Base-by-base conservation (phyloP, 805 yeast species). In the Suhomyces sp. region DNA sequence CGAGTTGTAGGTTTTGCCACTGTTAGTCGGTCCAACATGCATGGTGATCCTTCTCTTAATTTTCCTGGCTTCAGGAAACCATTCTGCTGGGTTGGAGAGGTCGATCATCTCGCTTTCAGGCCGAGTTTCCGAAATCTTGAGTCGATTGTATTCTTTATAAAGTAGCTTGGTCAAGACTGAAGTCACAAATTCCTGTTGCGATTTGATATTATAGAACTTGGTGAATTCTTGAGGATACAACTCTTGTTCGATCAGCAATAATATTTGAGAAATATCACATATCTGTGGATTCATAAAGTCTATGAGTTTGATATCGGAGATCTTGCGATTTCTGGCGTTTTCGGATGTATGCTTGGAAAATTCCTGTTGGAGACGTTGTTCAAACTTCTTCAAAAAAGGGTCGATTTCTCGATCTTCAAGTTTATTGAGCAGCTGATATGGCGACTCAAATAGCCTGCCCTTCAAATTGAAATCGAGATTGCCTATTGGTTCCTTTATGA, bases 11-110 rank as follows among this genome's bases (percentile, higher is more conserved):
- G 98, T 94, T 62, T 94, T 94, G 10, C 99, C 99, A 58, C 94
- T 85, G 66, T 94, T 94, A 0, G 99, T 94, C 1, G 99, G 99
- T 0, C 99, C 99, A 9, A 94, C 89, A 65, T 94, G 99, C 84
- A 94, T 81, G n/a, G 87, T 79, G 46, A 94, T 77, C 47, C 86
- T 85, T 39, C 99, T 75, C 56, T 83, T 84, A 73, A 90, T 75
- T 56, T 83, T 81, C 39, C 98, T 76, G 0, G 99, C 96, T 44
- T 78, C 83, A 0, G 98, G 97, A 61, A 78, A 94, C 91, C 96
- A 87, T 57, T 72, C 72, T 3, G 75, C 73, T 7, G 79, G 78
- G 48, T 72, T 65, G 4, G 68, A 61, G 17, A 68, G 60, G 46
- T 70, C 75, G 6, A 69, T 59, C 17, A 52, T 43, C 17, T 39